Base-by-base conservation (phyloP, 140 eudicot species). In the Cichorium intybus region DNA sequence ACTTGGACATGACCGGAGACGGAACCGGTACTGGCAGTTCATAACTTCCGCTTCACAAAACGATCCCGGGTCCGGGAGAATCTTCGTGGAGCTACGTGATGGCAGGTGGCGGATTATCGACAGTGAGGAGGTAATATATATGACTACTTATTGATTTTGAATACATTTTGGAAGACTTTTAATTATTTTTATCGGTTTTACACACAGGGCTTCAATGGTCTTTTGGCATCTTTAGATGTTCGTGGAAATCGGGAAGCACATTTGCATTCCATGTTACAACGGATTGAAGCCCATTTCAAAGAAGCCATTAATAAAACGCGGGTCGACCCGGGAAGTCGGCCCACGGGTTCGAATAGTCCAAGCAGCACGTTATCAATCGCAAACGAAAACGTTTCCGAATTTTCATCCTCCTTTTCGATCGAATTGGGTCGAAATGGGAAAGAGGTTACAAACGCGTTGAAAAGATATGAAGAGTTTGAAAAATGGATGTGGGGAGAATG, bases 401-500 rank as follows among this genome's bases (percentile, higher is more conserved):
- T 70, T 3, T 88, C 96, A 3, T 66, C 82, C 10, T 65, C 95
- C 24, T 81, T 81, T 77, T 28, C 70, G 10, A 77, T 81, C 51
- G 85, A 69, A 27, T 61, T 66, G 66, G 85, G 81, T 15, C 77
- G 57, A 34, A 78, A 62, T 45, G 79, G 56, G 43, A 45, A 54
- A 9, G 95, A 87, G 76, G 56, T 76, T 54, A 70, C 28, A 11
- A 78, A 77, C 11, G 79, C 80, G 47, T 23, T 74, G 20, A 73
- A 66, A 62, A 66, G 95, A 76, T 81, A 82, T 33, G 59, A 49
- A 60, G 88, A 77, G 47, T 82, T 80, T 47, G 96, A 91, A 51
- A 80, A 86, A 75, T 91, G 97, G 97, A 80, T 83, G 74, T 85
- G 95, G 97, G 78, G 77, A 49, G 96, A 91, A 73, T 87, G 95